A percentile compares a stretch with the other conserved stretches of the same genome.
Conservation (phyloP, 176 grass and related monocot genomes). For the Zea luxurians region DNA sequence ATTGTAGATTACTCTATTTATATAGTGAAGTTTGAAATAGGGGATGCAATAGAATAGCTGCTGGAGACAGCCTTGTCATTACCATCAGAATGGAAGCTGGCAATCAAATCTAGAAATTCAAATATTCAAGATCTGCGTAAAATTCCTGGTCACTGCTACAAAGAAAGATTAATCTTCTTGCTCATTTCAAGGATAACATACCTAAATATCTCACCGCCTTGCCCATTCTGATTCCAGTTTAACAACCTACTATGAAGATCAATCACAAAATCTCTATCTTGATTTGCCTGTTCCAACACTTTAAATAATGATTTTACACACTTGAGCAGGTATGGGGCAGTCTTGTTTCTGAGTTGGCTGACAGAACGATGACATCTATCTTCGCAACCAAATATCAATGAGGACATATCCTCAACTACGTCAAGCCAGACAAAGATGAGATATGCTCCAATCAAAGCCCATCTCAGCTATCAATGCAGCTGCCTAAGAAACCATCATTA, state of each 20-base stretch:
- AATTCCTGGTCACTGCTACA: slow-evolving; percentile 17
- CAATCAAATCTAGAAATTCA: too few relatives aligned
- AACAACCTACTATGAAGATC: slow-evolving; percentile 70
- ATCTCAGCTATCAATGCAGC: slow-evolving; percentile 30
- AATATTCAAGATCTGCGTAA: background rate
- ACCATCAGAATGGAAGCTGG: slow-evolving; percentile 7
- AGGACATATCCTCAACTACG: slow-evolving; percentile 62
- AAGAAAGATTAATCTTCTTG: slow-evolving; percentile 5
- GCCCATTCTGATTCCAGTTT: slow-evolving; percentile 54
- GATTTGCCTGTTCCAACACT: slow-evolving; percentile 23
- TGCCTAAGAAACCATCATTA: slow-evolving; percentile 28
- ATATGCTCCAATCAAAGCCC: slow-evolving; percentile 53
- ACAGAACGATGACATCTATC: slow-evolving; percentile 50
- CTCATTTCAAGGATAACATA: slow-evolving; percentile 50
- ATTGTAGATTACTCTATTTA: too few relatives aligned
- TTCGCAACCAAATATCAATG: slow-evolving; percentile 58
- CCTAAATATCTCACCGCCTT: slow-evolving; percentile 57
- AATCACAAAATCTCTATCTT: slow-evolving; percentile 39
- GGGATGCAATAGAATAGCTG: too few relatives aligned
- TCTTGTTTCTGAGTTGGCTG: slow-evolving; percentile 60
- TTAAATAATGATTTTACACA: slow-evolving; percentile 57
- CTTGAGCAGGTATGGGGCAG: slow-evolving; percentile 50
- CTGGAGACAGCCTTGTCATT: background rate
- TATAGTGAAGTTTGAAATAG: too few relatives aligned
- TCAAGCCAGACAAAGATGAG: slow-evolving; percentile 67